Base-by-base conservation (phyloP, 305 asterid genomes). In the Stenogyne calaminthoides region DNA sequence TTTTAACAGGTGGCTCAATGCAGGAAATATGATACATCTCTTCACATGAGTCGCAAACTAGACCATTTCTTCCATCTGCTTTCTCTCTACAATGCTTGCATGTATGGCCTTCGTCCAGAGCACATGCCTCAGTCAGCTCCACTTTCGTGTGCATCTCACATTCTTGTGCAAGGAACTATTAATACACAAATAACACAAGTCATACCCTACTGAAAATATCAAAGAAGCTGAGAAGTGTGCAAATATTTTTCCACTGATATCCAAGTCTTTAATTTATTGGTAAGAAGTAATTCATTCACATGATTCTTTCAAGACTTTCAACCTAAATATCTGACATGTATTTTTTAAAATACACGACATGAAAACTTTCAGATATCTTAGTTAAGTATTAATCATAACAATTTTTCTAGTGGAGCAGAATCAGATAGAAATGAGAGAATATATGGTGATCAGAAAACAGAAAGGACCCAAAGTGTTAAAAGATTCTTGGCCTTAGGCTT, bases 31-130 rank as follows among this genome's bases (percentile, higher is more conserved):
- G 99, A 70, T 90, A 89, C 80, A 95, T 90, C 64, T 84, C 92
- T 70, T 95, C 99, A 10, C 99, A 95, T 7, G 95, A 89, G 81
- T 95, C 98, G 67, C 99, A 95, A 52, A 89, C 89, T 64, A 95
- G 85, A 80, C 88, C 78, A 58, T 82, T 83, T 73, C 73, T 81
- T 72, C 92, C 97, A 72, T 92, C 91, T 1, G 92, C 88, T 70
- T 83, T 87, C 74, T 83, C 86, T 67, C 87, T 80, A 77, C 96
- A 92, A 9, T 42, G 72, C 73, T 67, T 77, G 87, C 98, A 92
- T 19, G 86, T 75, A 73, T 79, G 81, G 66, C 77, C 74, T 75
- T 80, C 75, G 9, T 76, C 69, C 12, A 57, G 75, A 25, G 63
- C 18, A 29, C 67, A 46, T 22, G 76, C 56, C 47, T 76, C 85